Evolutionary conservation across 192 early-diverging fungal species (phyloP).

Genomic region (Allomyces javanicus): DNA sequence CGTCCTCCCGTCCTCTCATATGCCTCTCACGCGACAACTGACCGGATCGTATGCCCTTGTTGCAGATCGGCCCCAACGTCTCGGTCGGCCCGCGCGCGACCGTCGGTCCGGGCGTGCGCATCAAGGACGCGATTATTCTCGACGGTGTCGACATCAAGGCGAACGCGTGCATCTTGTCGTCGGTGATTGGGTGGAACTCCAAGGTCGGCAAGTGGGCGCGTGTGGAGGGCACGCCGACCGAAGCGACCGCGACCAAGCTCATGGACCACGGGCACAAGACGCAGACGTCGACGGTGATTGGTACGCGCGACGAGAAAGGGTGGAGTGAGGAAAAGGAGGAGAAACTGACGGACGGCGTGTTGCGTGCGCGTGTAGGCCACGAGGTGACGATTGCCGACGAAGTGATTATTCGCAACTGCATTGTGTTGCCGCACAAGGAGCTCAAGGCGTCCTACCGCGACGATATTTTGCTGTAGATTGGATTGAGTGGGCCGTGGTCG

Average conservation of each 20-base stretch:
- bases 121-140: constrained; percentile 82
- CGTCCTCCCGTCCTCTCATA: neutral
- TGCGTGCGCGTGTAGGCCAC: constrained; percentile 24
- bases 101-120: constrained; percentile 77
- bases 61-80: constrained; percentile 81
- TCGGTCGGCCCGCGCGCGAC: constrained; percentile 75
- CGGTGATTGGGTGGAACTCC: constrained; percentile 83
- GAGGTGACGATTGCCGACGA: constrained; percentile 86
- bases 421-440: constrained; percentile 95
- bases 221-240: constrained; percentile 62
- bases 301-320: constrained; percentile 10
- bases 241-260: constrained; percentile 40
- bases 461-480: constrained; percentile 75
- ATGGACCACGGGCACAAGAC: constrained; percentile 76
- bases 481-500: too few species aligned
- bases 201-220: constrained; percentile 86
- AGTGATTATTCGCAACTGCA: constrained; percentile 84
- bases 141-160: constrained; percentile 83
- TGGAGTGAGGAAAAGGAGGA: neutral
- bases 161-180: constrained; percentile 65
- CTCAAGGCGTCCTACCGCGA: constrained; percentile 72
- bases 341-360: constrained; percentile 1
- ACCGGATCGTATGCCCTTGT: too few species aligned
- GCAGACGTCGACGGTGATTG: constrained; percentile 78
- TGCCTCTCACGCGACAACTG: neutral